Base-by-base conservation (phyloP, 495 filamentous ascomycete species). In the Podospora pseudoanserina region DNA sequence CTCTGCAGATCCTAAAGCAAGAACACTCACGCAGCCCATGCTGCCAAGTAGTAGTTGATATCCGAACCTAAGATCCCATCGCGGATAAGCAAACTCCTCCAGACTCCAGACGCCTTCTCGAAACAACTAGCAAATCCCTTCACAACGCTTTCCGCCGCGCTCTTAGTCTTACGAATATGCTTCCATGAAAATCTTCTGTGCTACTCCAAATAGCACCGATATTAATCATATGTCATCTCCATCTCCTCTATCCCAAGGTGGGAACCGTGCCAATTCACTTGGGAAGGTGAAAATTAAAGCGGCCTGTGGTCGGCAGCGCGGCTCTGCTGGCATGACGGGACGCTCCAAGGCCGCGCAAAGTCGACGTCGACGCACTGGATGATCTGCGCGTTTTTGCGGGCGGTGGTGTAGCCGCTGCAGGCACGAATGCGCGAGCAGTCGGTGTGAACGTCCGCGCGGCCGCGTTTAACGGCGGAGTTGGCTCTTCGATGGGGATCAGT, bases 291-390 rank as follows among this genome's bases (percentile, higher is more conserved):
- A 49, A 49, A 3, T 49, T 49, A 11, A 49, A 49, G 9, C 15
- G 39, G 39, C 39, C 13, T 3, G 39, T 13, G 13, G 5, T 49
- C 39, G 39, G 39, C 39, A 18, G 9, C 2, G 39, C 39, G 6
- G 39, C 39, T 9, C 68, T 65, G 1, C 23, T 6, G 19, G 57
- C 57, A 44, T 72, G 71, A 4, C 71, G 49, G 5, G 71, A 72
- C 5, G 67, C 62, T 1, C 39, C 71, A 23, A 72, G 65, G 7
- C 71, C 71, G 6, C 71, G 67, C 5, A 70, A 20, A 57, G 44
- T 2, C 39, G 39, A 49, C 13, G 44, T 2, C 39, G 39, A 49
- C 13, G 39, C 13, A 49, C 39, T 49, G 39, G 39, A 49, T 13
- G 34, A 11, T 6, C 6, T 39, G 1, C 11, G 5, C 34, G 34